Evolutionary conservation across 139 green algal species (phyloP), one percentile per base, ranked within the genome.

Genomic region (Volvox reticuliferus): DNA sequence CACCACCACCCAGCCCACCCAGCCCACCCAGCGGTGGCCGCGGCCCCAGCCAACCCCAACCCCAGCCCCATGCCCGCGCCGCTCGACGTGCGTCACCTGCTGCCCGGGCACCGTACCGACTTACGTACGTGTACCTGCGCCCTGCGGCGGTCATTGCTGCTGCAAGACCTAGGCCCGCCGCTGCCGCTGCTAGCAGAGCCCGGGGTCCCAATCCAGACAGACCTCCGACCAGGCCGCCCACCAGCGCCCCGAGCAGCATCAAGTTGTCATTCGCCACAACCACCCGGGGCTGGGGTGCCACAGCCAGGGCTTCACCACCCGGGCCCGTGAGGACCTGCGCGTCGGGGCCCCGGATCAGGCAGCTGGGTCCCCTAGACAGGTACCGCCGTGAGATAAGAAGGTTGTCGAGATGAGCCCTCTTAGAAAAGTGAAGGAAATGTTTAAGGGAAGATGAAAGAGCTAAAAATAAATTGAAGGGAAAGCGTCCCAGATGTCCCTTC

Each of bases 101-200:
- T 22, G 86, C 32, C 0, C 86, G 44, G 2, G 86, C 86, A 22
- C 86, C 86, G 86, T 90, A 90, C 12, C 86, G 86, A 55, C 86
- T 90, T n/a, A 90, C 86, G 86, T 90, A 90, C 12, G 86, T 76
- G 73, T 90, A 90, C 16, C 86, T 73, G 12, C 86, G 71, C 30
- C 86, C 86, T 12, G 86, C 67, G 0, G 79, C 17, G 12, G 50
- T 76, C 86, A 90, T 90, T 21, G 73, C 71, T 1, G 50, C 30
- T 18, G 86, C 86, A 73, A 90, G 73, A 2, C 28, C 73, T 1
- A 55, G 50, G 86, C 86, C 86, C 1, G 86, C 73, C 18, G 30
- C 71, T 30, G 86, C 86, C n/a, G 67, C 86, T 69, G 30, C 73
- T 44, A 90, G 71, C 21, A 76, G 65, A 17, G 24, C 85, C 17